Evolutionary conservation across 768 basidiomycete genomes (phyloP).

Genomic region (Amanita pseudoporphyria): DNA sequence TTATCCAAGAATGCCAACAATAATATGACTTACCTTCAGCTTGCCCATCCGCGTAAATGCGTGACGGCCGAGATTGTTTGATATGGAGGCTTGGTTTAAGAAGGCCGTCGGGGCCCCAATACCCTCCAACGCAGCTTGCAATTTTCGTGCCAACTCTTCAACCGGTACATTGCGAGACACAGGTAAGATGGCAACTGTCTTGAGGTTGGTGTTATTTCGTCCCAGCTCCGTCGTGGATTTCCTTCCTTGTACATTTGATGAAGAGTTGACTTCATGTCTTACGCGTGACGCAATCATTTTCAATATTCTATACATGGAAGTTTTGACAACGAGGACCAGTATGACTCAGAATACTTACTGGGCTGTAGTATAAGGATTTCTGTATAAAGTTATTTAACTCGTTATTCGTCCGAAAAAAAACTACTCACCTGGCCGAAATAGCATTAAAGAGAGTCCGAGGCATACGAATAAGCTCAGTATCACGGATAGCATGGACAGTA

Average conservation of each 20-base stretch:
- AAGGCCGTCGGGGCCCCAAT: constrained; percentile 92
- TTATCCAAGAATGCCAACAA: not conserved
- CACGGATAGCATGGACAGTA: constrained; percentile 95
- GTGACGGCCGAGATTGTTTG: constrained; percentile 85
- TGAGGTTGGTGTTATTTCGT: constrained; percentile 77
- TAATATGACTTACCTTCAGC: constrained; percentile 65
- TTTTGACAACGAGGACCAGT: not conserved
- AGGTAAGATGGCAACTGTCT: constrained; percentile 91
- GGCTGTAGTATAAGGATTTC: constrained; percentile 79
- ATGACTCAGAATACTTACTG: constrained; percentile 38
- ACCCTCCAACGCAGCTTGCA: constrained; percentile 80
- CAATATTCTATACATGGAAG: constrained; percentile 40
- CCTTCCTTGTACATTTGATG: constrained; percentile 40
- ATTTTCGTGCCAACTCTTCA: constrained; percentile 80
- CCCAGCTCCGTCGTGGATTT: constrained; percentile 50
- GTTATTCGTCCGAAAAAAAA: not conserved
- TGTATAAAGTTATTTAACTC: constrained; percentile 15
- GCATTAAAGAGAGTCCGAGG: constrained; percentile 97
- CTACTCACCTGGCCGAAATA: constrained; percentile 68
- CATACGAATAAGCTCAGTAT: constrained; percentile 95
- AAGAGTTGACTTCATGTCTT: constrained; percentile 67
- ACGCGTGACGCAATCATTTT: constrained; percentile 92
- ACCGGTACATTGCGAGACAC: constrained; percentile 82
- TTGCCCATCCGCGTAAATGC: constrained; percentile 97
- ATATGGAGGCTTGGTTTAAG: constrained; percentile 90